Evolutionary conservation across 2,329 filamentous ascomycete genomes (phyloP), one percentile per base, ranked within the genome.

Genomic region (Fusarium penzigii): DNA sequence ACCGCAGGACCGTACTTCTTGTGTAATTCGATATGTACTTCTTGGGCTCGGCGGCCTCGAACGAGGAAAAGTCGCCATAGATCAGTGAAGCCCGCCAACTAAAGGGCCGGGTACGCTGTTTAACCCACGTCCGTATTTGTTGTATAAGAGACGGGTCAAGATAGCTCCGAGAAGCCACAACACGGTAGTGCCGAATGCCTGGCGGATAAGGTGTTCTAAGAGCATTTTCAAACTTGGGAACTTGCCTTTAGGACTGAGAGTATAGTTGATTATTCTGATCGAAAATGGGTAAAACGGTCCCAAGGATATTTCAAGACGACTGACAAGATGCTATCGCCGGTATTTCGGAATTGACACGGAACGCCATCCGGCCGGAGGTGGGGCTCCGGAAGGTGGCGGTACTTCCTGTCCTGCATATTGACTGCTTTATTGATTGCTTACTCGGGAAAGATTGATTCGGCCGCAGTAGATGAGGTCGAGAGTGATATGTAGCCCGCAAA

Each of bases 11-110:
- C 52, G 17, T 57, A 57, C 25, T 42, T 49, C 25, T 49, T 42
- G 17, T 55, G 55, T 17, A 57, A 12, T 32, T 52, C 17, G 17
- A 57, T 55, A 6, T 56, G 51, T 7, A 54, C 48, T 16, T 54
- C 51, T 14, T 56, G 54, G 12, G 54, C 51, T 41, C 45, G 51
- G 25, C 51, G 48, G 9, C 51, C 44, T 38, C 48, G 51, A 14
- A 55, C 51, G 9, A 56, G n/a, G 2, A 46, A 25, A 16, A 56
- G 48, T 6, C 54, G 38, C 54, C 54, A 51, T 42, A 56, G 20
- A 32, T 56, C 51, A 25, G 54, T 56, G 7, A 56, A 56, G 1
- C 54, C 44, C 8, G 48, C 48, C 1, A 51, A 4, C 51, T 45
- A 56, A 9, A n/a, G 54, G 53, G 11, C 54, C 54, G 1, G 51